Percentiles rank a stretch among this genome's conserved stretches.
phyloP scores from a whole-genome alignment of 768 basidiomycete genomes.

The Lentinula guzmanii region DNA sequence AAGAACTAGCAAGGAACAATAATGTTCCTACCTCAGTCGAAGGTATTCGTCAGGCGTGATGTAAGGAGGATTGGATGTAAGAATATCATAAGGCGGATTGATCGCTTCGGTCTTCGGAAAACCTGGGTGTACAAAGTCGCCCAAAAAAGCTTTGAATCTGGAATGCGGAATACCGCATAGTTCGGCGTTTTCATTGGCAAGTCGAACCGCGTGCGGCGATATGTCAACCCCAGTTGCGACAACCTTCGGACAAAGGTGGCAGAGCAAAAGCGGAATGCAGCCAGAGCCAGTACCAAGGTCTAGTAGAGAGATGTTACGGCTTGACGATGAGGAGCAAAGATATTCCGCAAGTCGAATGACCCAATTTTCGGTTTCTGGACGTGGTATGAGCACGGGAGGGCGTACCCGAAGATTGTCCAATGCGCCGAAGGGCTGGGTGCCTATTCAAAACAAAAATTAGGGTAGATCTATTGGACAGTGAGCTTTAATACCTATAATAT shows the following conservation, averaged over 20 bases:
- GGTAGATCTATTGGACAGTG: too few species aligned
- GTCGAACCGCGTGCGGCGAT: conserved; percentile 48
- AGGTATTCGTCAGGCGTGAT: conserved; percentile 65
- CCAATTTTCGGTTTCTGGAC: conserved; percentile 93
- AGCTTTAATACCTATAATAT: conserved; percentile 59
- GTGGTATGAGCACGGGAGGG: conserved; percentile 85
- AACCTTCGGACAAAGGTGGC: conserved; percentile 54
- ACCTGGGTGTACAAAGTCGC: conserved; percentile 39
- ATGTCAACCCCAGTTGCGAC: conserved; percentile 65
- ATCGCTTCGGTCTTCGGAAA: conserved; percentile 26
- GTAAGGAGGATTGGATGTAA: conserved; percentile 87
- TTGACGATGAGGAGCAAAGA: conserved; percentile 27
- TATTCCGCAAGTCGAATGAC: conserved; percentile 50
- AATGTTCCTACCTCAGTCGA: conserved; percentile 24
- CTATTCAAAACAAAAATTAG: conserved; percentile 24
- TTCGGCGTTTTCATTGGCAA: conserved; percentile 45
- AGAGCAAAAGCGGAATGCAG: conserved; percentile 85
- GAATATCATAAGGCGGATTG: conserved; percentile 58
- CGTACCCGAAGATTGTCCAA: conserved; percentile 60
- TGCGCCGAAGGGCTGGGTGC: conserved; percentile 85
- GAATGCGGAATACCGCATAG: conserved; percentile 30
- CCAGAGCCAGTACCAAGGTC: conserved; percentile 94
- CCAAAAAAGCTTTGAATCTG: conserved; percentile 26
- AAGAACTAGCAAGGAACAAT: not conserved
- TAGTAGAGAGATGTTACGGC: conserved; percentile 40